Conservation (phyloP, 495 filamentous ascomycete species). For the Cudoniella acicularis region DNA sequence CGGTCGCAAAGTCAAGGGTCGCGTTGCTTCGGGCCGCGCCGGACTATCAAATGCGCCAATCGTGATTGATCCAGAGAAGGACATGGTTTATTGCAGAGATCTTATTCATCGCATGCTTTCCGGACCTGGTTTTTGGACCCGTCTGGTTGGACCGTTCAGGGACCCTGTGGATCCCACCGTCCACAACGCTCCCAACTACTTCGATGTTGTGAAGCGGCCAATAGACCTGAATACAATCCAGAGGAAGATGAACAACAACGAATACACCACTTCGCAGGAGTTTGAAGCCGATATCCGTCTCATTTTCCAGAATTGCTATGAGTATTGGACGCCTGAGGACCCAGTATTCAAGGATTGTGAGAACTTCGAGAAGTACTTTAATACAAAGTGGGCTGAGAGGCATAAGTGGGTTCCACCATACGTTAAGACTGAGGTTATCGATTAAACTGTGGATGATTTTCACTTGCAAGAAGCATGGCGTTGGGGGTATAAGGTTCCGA, state of each 20-base stretch:
- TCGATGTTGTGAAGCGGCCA: constrained; percentile 89
- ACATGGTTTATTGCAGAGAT: constrained; percentile 48
- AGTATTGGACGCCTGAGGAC: constrained; percentile 80
- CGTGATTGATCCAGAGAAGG: constrained; percentile 34
- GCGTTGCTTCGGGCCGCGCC: constrained; percentile 15
- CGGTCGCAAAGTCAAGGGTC: constrained; percentile 1
- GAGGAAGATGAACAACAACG: constrained; percentile 68
- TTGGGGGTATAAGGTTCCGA: too few species aligned
- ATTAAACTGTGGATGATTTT: too few species aligned
- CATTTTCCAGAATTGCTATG: constrained; percentile 86
- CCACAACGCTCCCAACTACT: constrained; percentile 89
- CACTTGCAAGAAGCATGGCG: too few species aligned
- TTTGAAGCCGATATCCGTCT: constrained; percentile 78
- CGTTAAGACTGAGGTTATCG: constrained; percentile 24
- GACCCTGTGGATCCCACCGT: constrained; percentile 87
- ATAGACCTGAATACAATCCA: constrained; percentile 86
- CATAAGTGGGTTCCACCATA: constrained; percentile 58
- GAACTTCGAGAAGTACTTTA: constrained; percentile 68
- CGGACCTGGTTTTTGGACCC: constrained; percentile 56
- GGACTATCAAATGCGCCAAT: constrained; percentile 21
- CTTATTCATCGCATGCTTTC: constrained; percentile 50
- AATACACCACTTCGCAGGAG: constrained; percentile 80
- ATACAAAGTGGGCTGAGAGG: constrained; percentile 71
- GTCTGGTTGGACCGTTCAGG: constrained; percentile 64
- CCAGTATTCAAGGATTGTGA: constrained; percentile 66